phyloP scores from a whole-genome alignment of 164 flowering plant genomes.

The Vitis vinifera region ASM3070453v1 NC_081821.1:6066501-6067000 shows the following conservation, averaged over 20 bases:
- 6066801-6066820: neutral
- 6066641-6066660: slow-evolving; percentile 57
- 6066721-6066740: neutral
- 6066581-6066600: slow-evolving; percentile 49
- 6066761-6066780: neutral
- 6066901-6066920: slow-evolving; percentile 67
- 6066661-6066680: slow-evolving; percentile 65
- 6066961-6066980: slow-evolving; percentile 41
- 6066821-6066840: slow-evolving; percentile 1
- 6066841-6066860: neutral
- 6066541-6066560: slow-evolving; percentile 81
- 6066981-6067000: slow-evolving; percentile 55
- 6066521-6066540: slow-evolving; percentile 54
- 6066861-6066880: slow-evolving; percentile 8
- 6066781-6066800: neutral
- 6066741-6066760: neutral
- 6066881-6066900: slow-evolving; percentile 81
- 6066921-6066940: slow-evolving; percentile 59
- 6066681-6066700: slow-evolving; percentile 69
- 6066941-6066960: slow-evolving; percentile 33
- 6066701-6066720: slow-evolving; percentile 72
- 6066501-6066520: slow-evolving; percentile 26
- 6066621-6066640: slow-evolving; percentile 53
- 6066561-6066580: slow-evolving; percentile 79
- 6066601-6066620: slow-evolving; percentile 47